phyloP scores from a whole-genome alignment of 2,329 filamentous ascomycete species.

The Cordyceps cicadae region DNA sequence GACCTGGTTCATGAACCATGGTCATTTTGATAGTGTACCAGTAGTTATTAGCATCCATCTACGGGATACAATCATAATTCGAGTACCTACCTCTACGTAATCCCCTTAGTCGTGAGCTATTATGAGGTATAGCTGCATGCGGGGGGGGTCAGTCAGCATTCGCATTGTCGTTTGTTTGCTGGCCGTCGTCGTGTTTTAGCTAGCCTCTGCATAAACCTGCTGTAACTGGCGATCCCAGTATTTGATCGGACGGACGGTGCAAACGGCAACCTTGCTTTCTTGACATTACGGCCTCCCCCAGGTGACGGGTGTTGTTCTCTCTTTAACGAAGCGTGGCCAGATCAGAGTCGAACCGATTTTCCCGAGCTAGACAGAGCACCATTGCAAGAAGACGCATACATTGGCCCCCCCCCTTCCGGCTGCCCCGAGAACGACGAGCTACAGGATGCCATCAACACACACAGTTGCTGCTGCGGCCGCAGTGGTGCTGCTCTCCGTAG shows the following conservation, averaged over 20 bases:
- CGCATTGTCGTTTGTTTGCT: neutral
- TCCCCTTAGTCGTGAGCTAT: neutral
- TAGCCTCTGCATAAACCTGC: constrained; percentile 1
- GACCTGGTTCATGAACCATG: neutral
- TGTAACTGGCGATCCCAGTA: neutral
- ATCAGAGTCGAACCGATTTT: neutral
- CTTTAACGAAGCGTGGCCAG: neutral
- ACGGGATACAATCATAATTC: constrained; percentile 5
- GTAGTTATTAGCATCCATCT: neutral
- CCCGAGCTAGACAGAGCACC: neutral
- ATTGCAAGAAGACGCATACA: neutral
- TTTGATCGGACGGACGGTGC: neutral
- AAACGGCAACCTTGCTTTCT: neutral
- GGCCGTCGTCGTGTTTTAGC: neutral
- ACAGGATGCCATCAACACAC: neutral
- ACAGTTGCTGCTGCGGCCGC: neutral
- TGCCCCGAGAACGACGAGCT: neutral
- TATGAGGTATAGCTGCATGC: neutral
- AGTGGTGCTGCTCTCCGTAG: constrained; percentile 9
- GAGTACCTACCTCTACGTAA: neutral
- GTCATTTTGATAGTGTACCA: neutral
- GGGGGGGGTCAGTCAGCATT: neutral
- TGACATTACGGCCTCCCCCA: constrained; percentile 1
- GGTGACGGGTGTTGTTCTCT: constrained; percentile 9
- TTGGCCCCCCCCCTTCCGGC: neutral